Evolutionary conservation across 2,329 filamentous ascomycete species (phyloP).

Genomic region (Colletotrichum eleusines): DNA sequence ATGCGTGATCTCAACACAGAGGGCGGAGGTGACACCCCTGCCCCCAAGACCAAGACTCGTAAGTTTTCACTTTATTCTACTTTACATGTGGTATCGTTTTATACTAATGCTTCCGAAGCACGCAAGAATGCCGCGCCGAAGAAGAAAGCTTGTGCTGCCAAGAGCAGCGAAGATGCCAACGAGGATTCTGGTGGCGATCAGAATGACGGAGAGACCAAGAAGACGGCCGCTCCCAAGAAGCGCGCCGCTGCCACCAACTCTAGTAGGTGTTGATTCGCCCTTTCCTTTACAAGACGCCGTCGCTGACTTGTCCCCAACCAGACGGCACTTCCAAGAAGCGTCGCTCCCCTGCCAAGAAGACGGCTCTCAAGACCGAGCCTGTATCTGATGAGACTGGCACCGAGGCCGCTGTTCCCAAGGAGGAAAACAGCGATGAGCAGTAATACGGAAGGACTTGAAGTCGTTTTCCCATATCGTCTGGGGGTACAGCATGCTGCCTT

Average conservation of each 20-base stretch:
- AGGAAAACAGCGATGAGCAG: conserved; percentile 57
- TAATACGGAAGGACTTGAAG: neutral
- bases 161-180: conserved; percentile 7
- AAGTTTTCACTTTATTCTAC: neutral
- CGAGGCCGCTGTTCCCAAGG: conserved; percentile 8
- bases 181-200: conserved; percentile 15
- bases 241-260: conserved; percentile 8
- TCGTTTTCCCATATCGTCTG: neutral
- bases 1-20: conserved; percentile 52
- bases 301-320: neutral
- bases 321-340: conserved; percentile 32
- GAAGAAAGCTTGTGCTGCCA: conserved; percentile 26
- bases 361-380: conserved; percentile 29
- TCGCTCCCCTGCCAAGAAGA: conserved; percentile 42
- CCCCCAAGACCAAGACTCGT: conserved; percentile 38
- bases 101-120: neutral
- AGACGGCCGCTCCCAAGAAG: conserved; percentile 25
- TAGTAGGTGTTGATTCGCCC: conserved; percentile 1
- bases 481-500: neutral
- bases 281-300: neutral
- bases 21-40: conserved; percentile 5
- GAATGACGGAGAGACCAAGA: conserved; percentile 10
- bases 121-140: conserved; percentile 46
- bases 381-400: conserved; percentile 6
- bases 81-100: neutral